Base-by-base conservation (phyloP, 768 basidiomycete genomes). In the Trametes cingulata region DNA sequence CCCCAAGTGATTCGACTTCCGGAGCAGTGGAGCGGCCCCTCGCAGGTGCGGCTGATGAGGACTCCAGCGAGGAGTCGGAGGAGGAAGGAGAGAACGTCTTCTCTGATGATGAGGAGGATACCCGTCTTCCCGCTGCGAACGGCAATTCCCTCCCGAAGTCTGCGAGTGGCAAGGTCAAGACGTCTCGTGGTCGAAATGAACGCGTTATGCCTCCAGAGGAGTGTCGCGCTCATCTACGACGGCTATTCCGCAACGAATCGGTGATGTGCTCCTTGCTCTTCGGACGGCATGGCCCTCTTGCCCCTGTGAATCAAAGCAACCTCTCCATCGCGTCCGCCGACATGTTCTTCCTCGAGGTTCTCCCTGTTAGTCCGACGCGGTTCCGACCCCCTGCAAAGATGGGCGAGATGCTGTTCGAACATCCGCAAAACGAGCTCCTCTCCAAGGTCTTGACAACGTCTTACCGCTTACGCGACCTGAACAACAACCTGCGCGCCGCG, bases 341-440 rank as follows among this genome's bases (percentile, higher is more conserved):
- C 72, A 94, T 98, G 84, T 98, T 98, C 75, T 99, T 99, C 80
- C 79, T 98, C 78, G 91, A 95, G 35, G 93, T 91, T 52, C 73
- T 99, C 20, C 86, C 93, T 29, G 91, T 98, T 19, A 83, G 95
- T 15, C 97, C 97, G 15, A 96, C 93, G 7, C 91, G 96, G 36
- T 99, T 98, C 80, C 87, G 97, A 46, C 97, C 97, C 3, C 91
- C 97, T 2, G 83, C 93, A 2, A 90, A 87, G 69, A 84, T 98
- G 87, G 92, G 87, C 53, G 97, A 95, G 55, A 88, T 86, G 43
- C 79, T 97, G 0, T 98, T 98, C 73, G 97, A 99, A 71, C 95
- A 98, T 74, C 86, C 94, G 0, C 96, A 98, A 66, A 99, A 99
- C 72, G 90, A 93, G 67, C 83, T 96, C 20, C 79, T 99, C 33